Evolutionary conservation across 441 rosid species (phyloP).

Genomic region (Eugenia klotzschiana): DNA sequence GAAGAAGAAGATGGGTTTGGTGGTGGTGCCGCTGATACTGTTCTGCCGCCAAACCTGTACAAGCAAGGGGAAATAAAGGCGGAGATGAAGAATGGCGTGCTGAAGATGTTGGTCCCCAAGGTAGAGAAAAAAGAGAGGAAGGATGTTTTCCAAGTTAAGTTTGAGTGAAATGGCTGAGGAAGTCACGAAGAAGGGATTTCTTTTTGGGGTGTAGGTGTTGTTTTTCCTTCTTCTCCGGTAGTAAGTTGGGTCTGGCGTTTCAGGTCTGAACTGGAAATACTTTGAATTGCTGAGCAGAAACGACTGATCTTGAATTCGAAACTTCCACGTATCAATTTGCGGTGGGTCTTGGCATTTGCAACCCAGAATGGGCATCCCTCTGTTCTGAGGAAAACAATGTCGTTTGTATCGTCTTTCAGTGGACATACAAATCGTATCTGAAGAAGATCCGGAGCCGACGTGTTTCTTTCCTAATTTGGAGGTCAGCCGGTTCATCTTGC

Average conservation of each 20-base stretch:
- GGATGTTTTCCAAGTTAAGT: not conserved
- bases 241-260: too few relatives aligned
- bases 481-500: not conserved
- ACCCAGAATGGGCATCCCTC: not conserved
- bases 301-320: too few relatives aligned
- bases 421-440: not conserved
- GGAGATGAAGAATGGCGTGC: constrained; percentile 61
- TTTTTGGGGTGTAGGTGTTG: not conserved
- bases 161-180: not conserved
- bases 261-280: not conserved
- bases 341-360: too few relatives aligned
- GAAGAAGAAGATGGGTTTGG: too few relatives aligned
- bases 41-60: constrained; percentile 28
- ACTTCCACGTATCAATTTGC: too few relatives aligned
- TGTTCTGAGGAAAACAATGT: not conserved
- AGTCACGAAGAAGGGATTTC: not conserved
- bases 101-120: constrained; percentile 45
- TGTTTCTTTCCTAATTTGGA: not conserved
- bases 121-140: constrained; percentile 7
- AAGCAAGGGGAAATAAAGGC: constrained; percentile 37
- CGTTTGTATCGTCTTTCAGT: not conserved
- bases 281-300: not conserved
- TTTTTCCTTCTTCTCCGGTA: not conserved
- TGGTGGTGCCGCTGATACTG: too few relatives aligned
- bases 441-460: not conserved